Evolutionary conservation across 441 rosid genomes (phyloP).

Genomic region (Erodium texanum): DNA sequence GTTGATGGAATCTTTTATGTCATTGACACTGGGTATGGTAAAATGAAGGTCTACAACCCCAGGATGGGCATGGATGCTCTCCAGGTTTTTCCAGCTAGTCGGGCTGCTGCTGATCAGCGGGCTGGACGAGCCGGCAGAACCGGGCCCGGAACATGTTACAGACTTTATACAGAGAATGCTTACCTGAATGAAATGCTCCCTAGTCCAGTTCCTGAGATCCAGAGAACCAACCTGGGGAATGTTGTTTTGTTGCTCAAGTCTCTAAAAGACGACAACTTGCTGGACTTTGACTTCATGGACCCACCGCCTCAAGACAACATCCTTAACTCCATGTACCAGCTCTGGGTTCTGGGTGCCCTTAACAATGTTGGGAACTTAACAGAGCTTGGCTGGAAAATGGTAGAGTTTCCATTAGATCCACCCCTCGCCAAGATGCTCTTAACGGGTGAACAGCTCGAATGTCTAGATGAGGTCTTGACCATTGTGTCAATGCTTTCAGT

Average conservation of each 20-base stretch:
- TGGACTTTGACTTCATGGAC: constrained; percentile 97
- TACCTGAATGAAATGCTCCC: constrained; percentile 80
- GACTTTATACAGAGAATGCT: constrained; percentile 87
- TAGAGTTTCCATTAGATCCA: constrained; percentile 93
- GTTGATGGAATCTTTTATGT: constrained; percentile 93
- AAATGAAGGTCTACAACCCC: constrained; percentile 97
- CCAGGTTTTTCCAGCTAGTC: constrained; percentile 89
- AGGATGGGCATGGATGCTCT: constrained; percentile 99
- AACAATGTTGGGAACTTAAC: constrained; percentile 84
- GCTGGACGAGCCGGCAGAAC: constrained; percentile 98
- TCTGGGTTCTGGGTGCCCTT: constrained; percentile 96
- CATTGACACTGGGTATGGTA: constrained; percentile 94
- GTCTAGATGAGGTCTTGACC: constrained; percentile 83
- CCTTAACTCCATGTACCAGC: constrained; percentile 93
- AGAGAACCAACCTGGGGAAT: constrained; percentile 90
- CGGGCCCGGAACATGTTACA: constrained; percentile 94
- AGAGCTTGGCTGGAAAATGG: constrained; percentile 97
- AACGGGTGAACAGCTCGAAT: constrained; percentile 75
- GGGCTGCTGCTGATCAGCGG: constrained; percentile 95
- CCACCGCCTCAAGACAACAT: constrained; percentile 99
- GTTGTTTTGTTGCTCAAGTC: constrained; percentile 93
- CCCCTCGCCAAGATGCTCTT: constrained; percentile 97
- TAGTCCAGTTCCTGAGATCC: constrained; percentile 97
- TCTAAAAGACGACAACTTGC: constrained; percentile 73
- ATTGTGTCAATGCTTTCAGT: constrained; percentile 98